These are phyloP conservation scores for Trichoderma pleuroti DNA, from an alignment of 2,329 filamentous ascomycete species.

Conservation along the genomic window DNA sequence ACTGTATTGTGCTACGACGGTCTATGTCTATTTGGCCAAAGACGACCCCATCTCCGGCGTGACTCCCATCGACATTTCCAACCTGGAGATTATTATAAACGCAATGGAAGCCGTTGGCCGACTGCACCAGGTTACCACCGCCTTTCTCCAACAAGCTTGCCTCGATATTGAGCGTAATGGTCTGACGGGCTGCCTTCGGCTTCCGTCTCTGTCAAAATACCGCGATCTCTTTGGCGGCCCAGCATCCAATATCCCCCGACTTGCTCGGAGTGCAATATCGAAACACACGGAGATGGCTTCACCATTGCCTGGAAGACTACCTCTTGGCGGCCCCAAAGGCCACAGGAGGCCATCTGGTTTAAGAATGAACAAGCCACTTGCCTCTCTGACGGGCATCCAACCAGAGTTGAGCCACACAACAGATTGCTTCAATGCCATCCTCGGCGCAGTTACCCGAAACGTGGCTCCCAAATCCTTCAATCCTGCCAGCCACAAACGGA, in stretches of 20 bases:
- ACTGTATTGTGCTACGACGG: slow-evolving; percentile 78
- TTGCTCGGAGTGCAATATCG: slow-evolving; percentile 45
- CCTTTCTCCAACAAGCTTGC: slow-evolving; percentile 79
- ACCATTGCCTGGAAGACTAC: slow-evolving; percentile 44
- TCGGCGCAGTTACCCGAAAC: slow-evolving; percentile 34
- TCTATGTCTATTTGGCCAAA: slow-evolving; percentile 77
- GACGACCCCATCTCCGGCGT: slow-evolving; percentile 58
- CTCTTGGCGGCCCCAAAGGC: slow-evolving; percentile 31
- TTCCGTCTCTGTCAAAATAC: slow-evolving; percentile 37
- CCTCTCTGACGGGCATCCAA: not conserved
- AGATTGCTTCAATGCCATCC: slow-evolving; percentile 33
- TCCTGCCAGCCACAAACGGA: slow-evolving; percentile 31
- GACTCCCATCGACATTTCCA: slow-evolving; percentile 43
- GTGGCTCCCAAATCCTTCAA: slow-evolving; percentile 23
- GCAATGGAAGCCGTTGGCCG: slow-evolving; percentile 75
- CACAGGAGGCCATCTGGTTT: not conserved
- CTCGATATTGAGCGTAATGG: slow-evolving; percentile 67
- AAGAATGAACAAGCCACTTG: slow-evolving; percentile 17
- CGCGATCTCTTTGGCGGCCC: slow-evolving; percentile 29
- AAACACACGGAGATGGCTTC: slow-evolving; percentile 39
- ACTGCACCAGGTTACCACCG: slow-evolving; percentile 71
- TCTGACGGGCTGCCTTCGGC: slow-evolving; percentile 34
- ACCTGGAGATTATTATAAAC: slow-evolving; percentile 71
- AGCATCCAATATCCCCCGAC: slow-evolving; percentile 43
- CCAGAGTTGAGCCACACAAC: not conserved